These are phyloP conservation scores for Aschersonia sp. DNA, from an alignment of 2,329 filamentous ascomycete genomes.

Conservation along the genomic window DNA sequence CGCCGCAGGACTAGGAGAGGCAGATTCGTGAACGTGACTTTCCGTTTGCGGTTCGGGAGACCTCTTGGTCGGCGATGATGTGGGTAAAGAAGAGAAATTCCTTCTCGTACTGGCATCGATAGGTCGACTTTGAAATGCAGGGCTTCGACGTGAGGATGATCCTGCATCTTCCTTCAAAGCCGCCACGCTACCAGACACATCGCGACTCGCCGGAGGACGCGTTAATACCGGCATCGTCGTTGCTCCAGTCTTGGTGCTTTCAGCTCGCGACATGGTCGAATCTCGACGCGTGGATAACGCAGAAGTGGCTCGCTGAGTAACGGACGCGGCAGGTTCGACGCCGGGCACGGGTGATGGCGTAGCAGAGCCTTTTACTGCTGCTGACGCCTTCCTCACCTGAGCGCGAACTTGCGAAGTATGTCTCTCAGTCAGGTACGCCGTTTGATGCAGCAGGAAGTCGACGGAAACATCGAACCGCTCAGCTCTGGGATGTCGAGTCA, in stretches of 20 bases:
- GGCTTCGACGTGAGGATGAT: slow-evolving; percentile 9
- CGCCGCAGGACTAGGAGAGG: slow-evolving; percentile 22
- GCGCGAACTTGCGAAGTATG: slow-evolving; percentile 82
- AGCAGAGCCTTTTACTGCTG: slow-evolving; percentile 38
- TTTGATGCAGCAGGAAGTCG: slow-evolving; percentile 82
- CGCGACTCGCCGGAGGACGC: slow-evolving; percentile 31
- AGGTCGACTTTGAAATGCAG: slow-evolving; percentile 9
- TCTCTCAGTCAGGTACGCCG: slow-evolving; percentile 83
- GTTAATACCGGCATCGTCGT: slow-evolving; percentile 26
- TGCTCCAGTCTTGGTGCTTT: slow-evolving; percentile 27
- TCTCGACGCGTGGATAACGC: slow-evolving; percentile 44
- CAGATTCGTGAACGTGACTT: slow-evolving; percentile 9
- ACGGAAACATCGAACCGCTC: slow-evolving; percentile 71
- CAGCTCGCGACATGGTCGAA: slow-evolving; percentile 34
- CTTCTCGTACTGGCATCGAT: slow-evolving; percentile 18
- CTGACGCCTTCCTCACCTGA: slow-evolving; percentile 68
- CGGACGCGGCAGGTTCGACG: slow-evolving; percentile 24
- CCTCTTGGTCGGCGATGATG: slow-evolving; percentile 13
- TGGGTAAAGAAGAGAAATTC: slow-evolving; percentile 30
- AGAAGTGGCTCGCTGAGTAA: slow-evolving; percentile 31
- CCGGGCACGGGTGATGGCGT: slow-evolving; percentile 43
- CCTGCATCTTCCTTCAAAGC: slow-evolving; percentile 21
- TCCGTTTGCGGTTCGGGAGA: slow-evolving; percentile 9
- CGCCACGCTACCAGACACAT: slow-evolving; percentile 30
- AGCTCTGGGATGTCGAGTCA: slow-evolving; percentile 35